Evolutionary conservation across 2,329 filamentous ascomycete genomes (phyloP), one percentile per base, ranked within the genome.

Genomic region (Ophiostoma perfectum): DNA sequence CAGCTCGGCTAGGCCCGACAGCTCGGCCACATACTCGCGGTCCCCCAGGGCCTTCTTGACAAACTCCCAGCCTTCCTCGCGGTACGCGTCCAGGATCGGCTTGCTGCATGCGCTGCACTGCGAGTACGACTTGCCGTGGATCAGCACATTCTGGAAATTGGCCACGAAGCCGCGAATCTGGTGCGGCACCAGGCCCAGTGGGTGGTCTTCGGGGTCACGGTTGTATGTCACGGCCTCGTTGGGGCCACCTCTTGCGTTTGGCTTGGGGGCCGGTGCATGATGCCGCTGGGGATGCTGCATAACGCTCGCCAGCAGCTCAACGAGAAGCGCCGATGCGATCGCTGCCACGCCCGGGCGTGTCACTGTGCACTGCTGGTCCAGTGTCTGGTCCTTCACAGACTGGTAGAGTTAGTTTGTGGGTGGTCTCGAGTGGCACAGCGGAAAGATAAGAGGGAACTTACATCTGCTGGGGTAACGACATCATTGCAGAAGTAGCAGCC

Each of bases 401-500:
- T 96, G 74, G 5, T 11, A 38, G 3, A 12, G 69, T 67, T 49
- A 62, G 52, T 2, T 12, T 44, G 42, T 44, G 42, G 8, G 4
- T 11, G 18, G 49, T 11, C 3, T 6, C 41, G 5, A 62, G 7
- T n/a, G 11, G 27, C 14, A 14, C 39, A 6, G n/a, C 8, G 6
- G 18, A 49, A 9, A 49, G 11, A 41, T 9, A 52, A 47, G 27
- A 36, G 11, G 41, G 11, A 49, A 84, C 90, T 87, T 81, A 96
- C 93, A 80, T 98, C 92, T 71, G 90, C 90, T 36, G 95, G 95
- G 6, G 94, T 92, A 65, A 98, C 94, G 39, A 99, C 94, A 77
- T 99, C 95, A 75, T 96, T 98, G 80, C 95, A 99, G 78, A 98
- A 99, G 77, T 99, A 99, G 79, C 95, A 99, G 9, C 95, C 95